A percentile compares a stretch with the other conserved stretches of the same genome.
phyloP scores from a whole-genome alignment of 2,329 filamentous ascomycete species.

The Penicillium hordei region DNA sequence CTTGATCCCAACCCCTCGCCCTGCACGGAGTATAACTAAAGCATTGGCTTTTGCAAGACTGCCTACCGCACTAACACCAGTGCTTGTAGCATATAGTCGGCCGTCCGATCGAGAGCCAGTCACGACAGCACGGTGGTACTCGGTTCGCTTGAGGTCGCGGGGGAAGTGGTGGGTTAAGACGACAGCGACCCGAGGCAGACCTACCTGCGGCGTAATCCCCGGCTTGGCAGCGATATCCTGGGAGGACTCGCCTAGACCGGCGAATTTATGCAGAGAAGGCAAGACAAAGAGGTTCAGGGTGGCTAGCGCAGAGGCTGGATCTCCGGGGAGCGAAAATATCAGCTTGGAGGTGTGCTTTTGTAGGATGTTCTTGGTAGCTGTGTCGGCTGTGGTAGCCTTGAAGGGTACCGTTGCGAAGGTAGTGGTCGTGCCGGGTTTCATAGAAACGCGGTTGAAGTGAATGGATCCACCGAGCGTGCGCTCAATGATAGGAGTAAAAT shows the following conservation, averaged over 20 bases:
- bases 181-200: constrained; percentile 71
- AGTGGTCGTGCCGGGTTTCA: constrained; percentile 97
- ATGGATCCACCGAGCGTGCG: constrained; percentile 78
- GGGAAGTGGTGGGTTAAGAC: constrained; percentile 68
- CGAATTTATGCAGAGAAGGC: constrained; percentile 73
- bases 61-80: constrained; percentile 81
- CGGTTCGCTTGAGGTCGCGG: constrained; percentile 69
- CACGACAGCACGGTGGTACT: constrained; percentile 83
- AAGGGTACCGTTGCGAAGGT: constrained; percentile 85
- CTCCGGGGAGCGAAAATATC: constrained; percentile 87
- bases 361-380: constrained; percentile 30
- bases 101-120: constrained; percentile 62
- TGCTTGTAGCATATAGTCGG: constrained; percentile 58
- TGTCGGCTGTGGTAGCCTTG: constrained; percentile 36
- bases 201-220: constrained; percentile 56
- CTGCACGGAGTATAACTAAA: constrained; percentile 61
- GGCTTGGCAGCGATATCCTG: not conserved
- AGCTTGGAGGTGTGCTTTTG: constrained; percentile 61
- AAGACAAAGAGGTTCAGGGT: constrained; percentile 93
- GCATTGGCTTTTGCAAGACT: constrained; percentile 87
- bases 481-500: constrained; percentile 93
- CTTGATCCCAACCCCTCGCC: constrained; percentile 59
- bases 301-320: constrained; percentile 87
- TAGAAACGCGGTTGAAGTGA: constrained; percentile 89
- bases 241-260: constrained; percentile 55